Percentiles rank a stretch among this genome's conserved stretches.
These are phyloP conservation scores for Porodaedalea pini DNA, from an alignment of 1,284 basidiomycete species.

Conservation along the genomic window DNA sequence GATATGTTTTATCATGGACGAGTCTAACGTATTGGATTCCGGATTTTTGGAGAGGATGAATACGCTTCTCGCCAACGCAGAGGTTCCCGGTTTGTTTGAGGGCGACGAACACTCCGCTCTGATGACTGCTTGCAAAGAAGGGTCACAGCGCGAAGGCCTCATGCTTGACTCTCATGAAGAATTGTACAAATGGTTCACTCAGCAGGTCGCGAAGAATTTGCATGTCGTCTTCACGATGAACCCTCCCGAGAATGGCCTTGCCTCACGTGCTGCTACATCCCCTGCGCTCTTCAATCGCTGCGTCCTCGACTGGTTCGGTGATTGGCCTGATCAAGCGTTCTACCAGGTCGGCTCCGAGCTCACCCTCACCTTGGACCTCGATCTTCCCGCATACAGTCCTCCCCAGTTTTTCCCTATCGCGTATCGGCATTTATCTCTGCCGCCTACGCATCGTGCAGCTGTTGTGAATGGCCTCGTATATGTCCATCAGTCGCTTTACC, in stretches of 20 bases:
- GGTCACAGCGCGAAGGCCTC: conserved; percentile 93
- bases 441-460: conserved; percentile 81
- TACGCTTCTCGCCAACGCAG: conserved; percentile 97
- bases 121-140: conserved; percentile 99
- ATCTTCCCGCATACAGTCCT: conserved; percentile 74
- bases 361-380: conserved; percentile 87
- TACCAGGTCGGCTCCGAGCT: conserved; percentile 97
- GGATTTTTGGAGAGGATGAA: conserved; percentile 99
- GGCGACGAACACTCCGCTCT: conserved; percentile 95
- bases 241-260: conserved; percentile 92
- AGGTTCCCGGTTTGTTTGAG: conserved; percentile 98
- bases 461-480: conserved; percentile 93
- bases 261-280: conserved; percentile 93
- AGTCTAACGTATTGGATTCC: conserved; percentile 97
- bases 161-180: conserved; percentile 99
- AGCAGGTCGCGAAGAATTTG: conserved; percentile 93
- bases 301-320: conserved; percentile 97
- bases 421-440: conserved; percentile 77
- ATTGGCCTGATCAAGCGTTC: conserved; percentile 97
- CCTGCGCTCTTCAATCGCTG: conserved; percentile 98
- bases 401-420: conserved; percentile 83
- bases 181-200: conserved; percentile 95
- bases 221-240: conserved; percentile 99
- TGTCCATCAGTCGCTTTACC: conserved; percentile 89
- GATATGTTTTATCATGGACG: conserved; percentile 99